Evolutionary conservation across 225 moss, liverwort and hornwort genomes (phyloP).

Genomic region (Rhytidiadelphus loreus): DNA sequence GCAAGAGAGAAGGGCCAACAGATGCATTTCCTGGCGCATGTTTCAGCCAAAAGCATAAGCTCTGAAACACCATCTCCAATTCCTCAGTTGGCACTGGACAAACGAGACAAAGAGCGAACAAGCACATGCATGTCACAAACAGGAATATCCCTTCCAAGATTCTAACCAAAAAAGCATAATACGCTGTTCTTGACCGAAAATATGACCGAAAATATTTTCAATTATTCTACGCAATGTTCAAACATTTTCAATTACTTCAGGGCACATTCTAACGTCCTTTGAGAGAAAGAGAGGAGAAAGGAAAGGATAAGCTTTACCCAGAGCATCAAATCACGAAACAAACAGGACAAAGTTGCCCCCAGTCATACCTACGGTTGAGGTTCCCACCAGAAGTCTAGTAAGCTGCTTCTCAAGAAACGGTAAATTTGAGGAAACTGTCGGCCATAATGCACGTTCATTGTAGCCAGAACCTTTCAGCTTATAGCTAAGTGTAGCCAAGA

Average conservation of each 20-base stretch:
- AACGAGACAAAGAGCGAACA: not conserved
- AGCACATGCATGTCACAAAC: not conserved
- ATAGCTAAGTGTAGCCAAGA: conserved; percentile 44
- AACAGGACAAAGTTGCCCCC: not conserved
- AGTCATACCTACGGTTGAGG: conserved; percentile 16
- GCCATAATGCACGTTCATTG: conserved; percentile 53
- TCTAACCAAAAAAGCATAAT: not conserved
- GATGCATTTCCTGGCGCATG: conserved; percentile 74
- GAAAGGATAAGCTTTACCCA: not conserved
- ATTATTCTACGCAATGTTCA: not conserved
- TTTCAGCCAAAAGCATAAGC: conserved; percentile 69
- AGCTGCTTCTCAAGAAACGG: conserved; percentile 69
- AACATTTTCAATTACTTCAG: not conserved
- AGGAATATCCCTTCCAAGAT: not conserved
- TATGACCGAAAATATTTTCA: not conserved
- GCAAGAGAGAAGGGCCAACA: conserved; percentile 52
- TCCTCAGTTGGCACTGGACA: conserved; percentile 36
- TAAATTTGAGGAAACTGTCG: conserved; percentile 40
- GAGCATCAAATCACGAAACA: not conserved
- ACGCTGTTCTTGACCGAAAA: not conserved
- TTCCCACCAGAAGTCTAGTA: conserved; percentile 14
- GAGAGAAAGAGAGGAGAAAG: not conserved
- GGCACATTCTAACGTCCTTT: not conserved
- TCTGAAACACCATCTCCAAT: conserved; percentile 56
- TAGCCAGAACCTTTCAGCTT: conserved; percentile 19